Percentiles rank a stretch among this genome's conserved stretches.
Conservation (phyloP, 306 rosid genomes). For the Fagus sylvatica region DNA sequence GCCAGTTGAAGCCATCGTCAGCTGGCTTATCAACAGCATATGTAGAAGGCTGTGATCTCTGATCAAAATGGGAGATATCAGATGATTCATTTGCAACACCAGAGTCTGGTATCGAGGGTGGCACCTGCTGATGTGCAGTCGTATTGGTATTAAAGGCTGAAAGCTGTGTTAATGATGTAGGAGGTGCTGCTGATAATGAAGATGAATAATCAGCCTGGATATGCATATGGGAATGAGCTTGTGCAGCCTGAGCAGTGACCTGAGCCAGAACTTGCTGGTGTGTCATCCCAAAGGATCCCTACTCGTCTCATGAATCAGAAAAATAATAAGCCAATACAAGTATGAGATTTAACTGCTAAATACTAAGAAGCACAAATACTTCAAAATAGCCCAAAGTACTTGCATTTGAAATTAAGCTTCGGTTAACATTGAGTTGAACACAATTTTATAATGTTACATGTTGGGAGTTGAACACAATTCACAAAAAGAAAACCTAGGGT, state of each 20-base stretch:
- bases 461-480: background rate
- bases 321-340: slow-evolving; percentile 13
- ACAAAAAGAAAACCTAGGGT: too few species aligned
- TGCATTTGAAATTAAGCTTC: background rate
- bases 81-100: slow-evolving; percentile 33
- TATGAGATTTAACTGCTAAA: background rate
- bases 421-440: too few species aligned
- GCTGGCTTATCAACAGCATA: slow-evolving; percentile 61
- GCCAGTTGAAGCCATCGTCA: slow-evolving; percentile 79
- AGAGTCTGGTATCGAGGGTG: slow-evolving; percentile 25
- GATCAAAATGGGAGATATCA: slow-evolving; percentile 45
- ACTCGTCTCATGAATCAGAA: slow-evolving; percentile 15
- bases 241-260: slow-evolving; percentile 60
- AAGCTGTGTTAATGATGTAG: slow-evolving; percentile 36
- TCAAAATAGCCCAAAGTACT: background rate
- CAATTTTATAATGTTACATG: background rate
- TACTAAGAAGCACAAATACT: background rate
- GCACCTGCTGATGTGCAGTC: slow-evolving; percentile 31
- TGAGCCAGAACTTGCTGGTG: slow-evolving; percentile 74
- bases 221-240: slow-evolving; percentile 40
- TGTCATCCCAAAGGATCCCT: slow-evolving; percentile 67
- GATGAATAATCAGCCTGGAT: slow-evolving; percentile 41
- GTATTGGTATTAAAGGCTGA: slow-evolving; percentile 29
- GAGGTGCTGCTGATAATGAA: slow-evolving; percentile 32
- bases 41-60: slow-evolving; percentile 41